Percentiles rank a stretch among this genome's conserved stretches.
Evolutionary conservation across 148 eudicot genomes (phyloP).

Genomic region (Diospyros lotus): DNA sequence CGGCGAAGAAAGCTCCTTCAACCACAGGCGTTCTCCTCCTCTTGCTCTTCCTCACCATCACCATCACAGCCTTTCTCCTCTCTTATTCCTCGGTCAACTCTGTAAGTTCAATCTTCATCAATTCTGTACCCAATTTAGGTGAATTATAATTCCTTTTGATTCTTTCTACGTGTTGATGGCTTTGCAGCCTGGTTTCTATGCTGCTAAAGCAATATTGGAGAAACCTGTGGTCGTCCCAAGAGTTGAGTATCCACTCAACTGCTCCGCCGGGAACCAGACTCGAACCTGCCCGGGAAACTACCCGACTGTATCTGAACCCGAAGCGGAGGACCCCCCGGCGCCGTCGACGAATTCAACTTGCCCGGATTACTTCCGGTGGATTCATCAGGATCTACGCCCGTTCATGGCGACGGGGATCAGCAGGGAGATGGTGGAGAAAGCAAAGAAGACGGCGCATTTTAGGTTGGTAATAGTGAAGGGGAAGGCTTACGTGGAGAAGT

Average conservation of each 20-base stretch:
- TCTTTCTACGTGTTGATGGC: background rate
- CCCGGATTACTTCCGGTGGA: slow-evolving; percentile 62
- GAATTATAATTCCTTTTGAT: too few species aligned
- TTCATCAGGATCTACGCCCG: slow-evolving; percentile 56
- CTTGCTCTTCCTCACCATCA: background rate
- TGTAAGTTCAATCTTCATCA: slow-evolving; percentile 6
- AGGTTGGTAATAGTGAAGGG: slow-evolving; percentile 52
- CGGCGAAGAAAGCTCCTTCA: slow-evolving; percentile 11
- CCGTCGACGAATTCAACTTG: slow-evolving; percentile 25
- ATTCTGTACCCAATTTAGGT: background rate
- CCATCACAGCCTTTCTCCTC: background rate
- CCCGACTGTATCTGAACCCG: background rate
- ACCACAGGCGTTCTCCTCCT: background rate
- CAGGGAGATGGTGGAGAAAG: slow-evolving; percentile 42
- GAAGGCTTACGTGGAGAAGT: slow-evolving; percentile 48
- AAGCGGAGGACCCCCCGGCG: background rate
- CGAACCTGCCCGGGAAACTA: slow-evolving; percentile 20
- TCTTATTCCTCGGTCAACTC: slow-evolving; percentile 8
- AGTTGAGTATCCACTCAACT: slow-evolving; percentile 19
- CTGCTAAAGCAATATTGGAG: background rate
- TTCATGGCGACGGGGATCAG: slow-evolving; percentile 47
- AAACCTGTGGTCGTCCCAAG: background rate
- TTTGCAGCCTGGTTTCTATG: slow-evolving; percentile 3
- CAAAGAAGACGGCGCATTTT: slow-evolving; percentile 31
- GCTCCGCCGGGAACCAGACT: slow-evolving; percentile 1